A percentile compares a stretch with the other conserved stretches of the same genome.
phyloP scores from a whole-genome alignment of 202 grass and related monocot genomes.

The Zizania palustris region DNA sequence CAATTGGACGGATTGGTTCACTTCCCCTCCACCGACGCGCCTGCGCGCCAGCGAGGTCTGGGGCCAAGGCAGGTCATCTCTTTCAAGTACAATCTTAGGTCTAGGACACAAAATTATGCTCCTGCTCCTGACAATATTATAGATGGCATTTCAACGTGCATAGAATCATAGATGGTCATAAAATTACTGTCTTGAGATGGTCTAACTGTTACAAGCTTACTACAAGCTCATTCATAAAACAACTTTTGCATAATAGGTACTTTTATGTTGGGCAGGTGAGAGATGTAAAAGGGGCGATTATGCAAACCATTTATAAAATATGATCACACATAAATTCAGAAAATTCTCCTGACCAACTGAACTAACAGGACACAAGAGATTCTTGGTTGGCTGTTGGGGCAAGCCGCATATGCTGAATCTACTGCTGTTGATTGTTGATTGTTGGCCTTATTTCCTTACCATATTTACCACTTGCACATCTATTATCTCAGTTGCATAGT shows the following conservation, averaged over 20 bases:
- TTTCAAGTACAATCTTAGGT: no score
- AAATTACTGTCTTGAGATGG: neutral
- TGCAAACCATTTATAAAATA: constrained; percentile 19
- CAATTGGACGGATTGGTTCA: no score
- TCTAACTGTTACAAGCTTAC: neutral
- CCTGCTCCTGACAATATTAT: no score
- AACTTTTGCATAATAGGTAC: constrained; percentile 27
- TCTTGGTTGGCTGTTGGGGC: neutral
- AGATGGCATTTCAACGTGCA: neutral
- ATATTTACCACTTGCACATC: neutral
- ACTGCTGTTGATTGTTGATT: no score
- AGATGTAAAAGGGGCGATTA: neutral
- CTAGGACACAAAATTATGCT: no score
- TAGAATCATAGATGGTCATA: constrained; percentile 18
- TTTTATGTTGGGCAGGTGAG: neutral
- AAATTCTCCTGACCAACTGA: neutral
- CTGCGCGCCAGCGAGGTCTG: no score
- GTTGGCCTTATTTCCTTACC: neutral
- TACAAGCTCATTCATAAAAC: neutral
- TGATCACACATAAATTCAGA: neutral
- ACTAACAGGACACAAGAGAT: neutral
- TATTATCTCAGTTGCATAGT: constrained; percentile 3
- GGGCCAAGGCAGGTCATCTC: no score
- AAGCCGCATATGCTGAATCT: constrained; percentile 5
- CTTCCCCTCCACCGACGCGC: no score